Percentiles rank a stretch among this genome's conserved stretches.
Conservation (phyloP, 495 filamentous ascomycete species). For the Astrothelium macrocarpum region DNA sequence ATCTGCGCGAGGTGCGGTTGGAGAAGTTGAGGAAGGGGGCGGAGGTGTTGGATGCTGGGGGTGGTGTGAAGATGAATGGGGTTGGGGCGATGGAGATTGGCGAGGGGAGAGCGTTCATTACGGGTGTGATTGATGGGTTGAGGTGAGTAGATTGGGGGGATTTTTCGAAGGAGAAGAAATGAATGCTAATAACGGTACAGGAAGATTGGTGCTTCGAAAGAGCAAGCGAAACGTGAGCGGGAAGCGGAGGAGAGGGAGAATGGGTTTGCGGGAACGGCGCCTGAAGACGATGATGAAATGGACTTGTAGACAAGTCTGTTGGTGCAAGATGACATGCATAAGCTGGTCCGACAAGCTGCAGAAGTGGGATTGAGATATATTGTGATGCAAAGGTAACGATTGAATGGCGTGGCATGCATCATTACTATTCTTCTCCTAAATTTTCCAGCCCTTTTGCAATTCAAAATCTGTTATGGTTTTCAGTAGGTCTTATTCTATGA, state of each 20-base stretch:
- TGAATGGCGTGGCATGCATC: no score
- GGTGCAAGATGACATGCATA: background rate
- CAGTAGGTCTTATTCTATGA: no score
- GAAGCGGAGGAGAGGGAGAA: constrained; percentile 33
- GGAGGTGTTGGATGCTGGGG: constrained; percentile 59
- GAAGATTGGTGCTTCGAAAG: constrained; percentile 33
- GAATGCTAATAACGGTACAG: constrained; percentile 36
- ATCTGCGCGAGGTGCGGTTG: constrained; percentile 77
- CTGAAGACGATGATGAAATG: constrained; percentile 31
- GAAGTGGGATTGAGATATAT: background rate
- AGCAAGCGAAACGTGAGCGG: constrained; percentile 30
- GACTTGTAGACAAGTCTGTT: constrained; percentile 11
- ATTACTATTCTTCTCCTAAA: no score
- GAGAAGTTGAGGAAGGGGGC: constrained; percentile 77
- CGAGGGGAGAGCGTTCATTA: constrained; percentile 75
- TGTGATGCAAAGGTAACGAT: background rate
- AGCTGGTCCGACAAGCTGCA: background rate
- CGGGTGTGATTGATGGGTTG: constrained; percentile 78
- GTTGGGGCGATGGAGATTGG: constrained; percentile 86
- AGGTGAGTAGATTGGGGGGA: constrained; percentile 36
- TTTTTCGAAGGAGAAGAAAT: constrained; percentile 22
- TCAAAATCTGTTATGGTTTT: no score
- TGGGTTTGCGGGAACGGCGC: constrained; percentile 26
- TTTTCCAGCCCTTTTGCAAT: no score
- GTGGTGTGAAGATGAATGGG: constrained; percentile 66